Conservation (phyloP, 179 eudicot species). For the Beta lomatogona region DNA sequence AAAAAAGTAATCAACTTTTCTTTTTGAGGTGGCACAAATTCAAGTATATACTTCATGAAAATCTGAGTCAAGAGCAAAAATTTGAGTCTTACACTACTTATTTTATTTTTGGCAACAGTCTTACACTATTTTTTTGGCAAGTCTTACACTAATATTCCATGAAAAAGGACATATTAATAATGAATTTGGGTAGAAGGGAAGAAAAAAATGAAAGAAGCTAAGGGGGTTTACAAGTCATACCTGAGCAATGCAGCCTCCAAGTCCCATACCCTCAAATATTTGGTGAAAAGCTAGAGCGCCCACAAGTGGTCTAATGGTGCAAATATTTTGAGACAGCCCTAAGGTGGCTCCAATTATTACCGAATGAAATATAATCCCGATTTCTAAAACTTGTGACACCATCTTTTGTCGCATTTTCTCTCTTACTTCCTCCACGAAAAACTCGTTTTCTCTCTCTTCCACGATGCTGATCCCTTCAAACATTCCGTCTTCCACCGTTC, state of each 20-base stretch:
- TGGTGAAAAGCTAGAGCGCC: conserved; percentile 88
- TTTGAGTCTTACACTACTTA: too few relatives aligned
- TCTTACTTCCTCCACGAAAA: conserved; percentile 32
- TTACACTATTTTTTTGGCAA: too few relatives aligned
- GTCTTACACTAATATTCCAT: too few relatives aligned
- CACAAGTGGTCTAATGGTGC: conserved; percentile 70
- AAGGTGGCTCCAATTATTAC: conserved; percentile 78
- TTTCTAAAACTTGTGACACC: conserved; percentile 86
- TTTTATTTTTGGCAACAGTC: too few relatives aligned
- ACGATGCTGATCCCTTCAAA: neutral
- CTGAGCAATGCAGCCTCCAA: conserved; percentile 93
- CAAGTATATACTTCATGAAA: too few relatives aligned
- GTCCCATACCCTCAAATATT: conserved; percentile 89
- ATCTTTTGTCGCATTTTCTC: conserved; percentile 63
- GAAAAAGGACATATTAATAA: too few relatives aligned
- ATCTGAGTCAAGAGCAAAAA: too few relatives aligned
- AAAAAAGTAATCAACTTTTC: too few relatives aligned
- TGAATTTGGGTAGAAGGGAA: too few relatives aligned
- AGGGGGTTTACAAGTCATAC: conserved; percentile 16
- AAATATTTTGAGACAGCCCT: conserved; percentile 82
- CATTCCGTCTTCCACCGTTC: conserved; percentile 1
- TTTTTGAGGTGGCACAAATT: too few relatives aligned
- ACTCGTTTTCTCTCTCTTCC: neutral
- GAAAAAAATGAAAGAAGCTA: too few relatives aligned
- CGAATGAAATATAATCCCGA: conserved; percentile 82